Evolutionary conservation across 2,329 filamentous ascomycete genomes (phyloP), one percentile per base, ranked within the genome.

Genomic region (Periglandula ipomoeae): DNA sequence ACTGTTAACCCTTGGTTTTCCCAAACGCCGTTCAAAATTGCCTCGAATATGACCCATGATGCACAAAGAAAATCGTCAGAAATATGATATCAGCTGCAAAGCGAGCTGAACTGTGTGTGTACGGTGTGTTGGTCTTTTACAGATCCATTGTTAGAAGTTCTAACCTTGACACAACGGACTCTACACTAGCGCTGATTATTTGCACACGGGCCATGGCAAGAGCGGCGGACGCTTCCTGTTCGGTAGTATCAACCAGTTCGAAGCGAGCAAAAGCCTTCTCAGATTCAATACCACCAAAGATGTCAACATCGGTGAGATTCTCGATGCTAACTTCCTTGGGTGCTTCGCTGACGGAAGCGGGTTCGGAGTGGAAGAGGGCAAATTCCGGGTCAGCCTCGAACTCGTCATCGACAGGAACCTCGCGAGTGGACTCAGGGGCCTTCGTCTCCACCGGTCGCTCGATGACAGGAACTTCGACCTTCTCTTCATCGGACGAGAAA

Each of bases 231-330:
- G 62, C 62, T 45, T 75, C 73, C 47, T 77, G 73, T 50, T 76
- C 69, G 1, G 72, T 70, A 23, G 70, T 71, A 48, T 85, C 76
- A 26, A 86, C 69, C n/a, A 89, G 73, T 55, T 85, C 78, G 57
- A 78, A 80, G 44, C 78, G 74, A 13, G 78, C 69, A 43, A 81
- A 69, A 3, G 75, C 67, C 72, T 90, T 90, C 57, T 85, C 82
- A 1, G 76, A 62, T 52, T 76, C 70, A 51, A 86, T 68, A 34
- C 75, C 76, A 42, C 74, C 75, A 41, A 78, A 74, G 53, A 76
- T 64, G 54, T 71, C 62, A 52, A 67, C 50, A 53, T 65, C 52
- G 38, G 63, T 59, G 46, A 74, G 61, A 32, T 59, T 62, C 11
- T 73, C 72, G 17, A 69, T 65, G 49, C 75, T 67, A 23, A 74